Conservation (phyloP, 495 filamentous ascomycete genomes). For the Endocarpon pusillum region DNA sequence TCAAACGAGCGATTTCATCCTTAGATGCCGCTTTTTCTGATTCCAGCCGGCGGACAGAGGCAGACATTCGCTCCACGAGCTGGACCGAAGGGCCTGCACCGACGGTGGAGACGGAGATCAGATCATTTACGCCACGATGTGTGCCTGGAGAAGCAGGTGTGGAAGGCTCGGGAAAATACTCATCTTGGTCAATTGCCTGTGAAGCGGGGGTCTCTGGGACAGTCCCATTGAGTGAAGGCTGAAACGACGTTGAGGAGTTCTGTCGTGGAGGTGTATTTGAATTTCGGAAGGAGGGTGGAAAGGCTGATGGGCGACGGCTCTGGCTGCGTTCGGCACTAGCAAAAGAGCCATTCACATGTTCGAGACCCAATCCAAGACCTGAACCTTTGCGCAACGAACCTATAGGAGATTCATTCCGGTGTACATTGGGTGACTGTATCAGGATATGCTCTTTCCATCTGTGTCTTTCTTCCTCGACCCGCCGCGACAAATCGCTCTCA, state of each 20-base stretch:
- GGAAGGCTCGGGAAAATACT: constrained; percentile 41
- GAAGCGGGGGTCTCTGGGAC: constrained; percentile 39
- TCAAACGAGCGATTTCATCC: constrained; percentile 68
- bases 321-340: constrained; percentile 15
- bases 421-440: constrained; percentile 28
- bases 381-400: constrained; percentile 28
- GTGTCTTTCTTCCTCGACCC: constrained; percentile 52
- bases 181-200: constrained; percentile 42
- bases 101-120: constrained; percentile 74
- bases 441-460: constrained; percentile 53
- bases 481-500: constrained; percentile 42
- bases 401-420: constrained; percentile 31
- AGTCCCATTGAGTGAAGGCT: constrained; percentile 20
- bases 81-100: constrained; percentile 88
- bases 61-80: constrained; percentile 90
- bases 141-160: constrained; percentile 46
- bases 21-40: constrained; percentile 71
- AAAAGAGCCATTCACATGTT: constrained; percentile 6
- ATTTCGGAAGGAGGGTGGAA: constrained; percentile 23
- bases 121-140: constrained; percentile 50
- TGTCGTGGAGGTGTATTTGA: constrained; percentile 24
- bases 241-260: constrained; percentile 29
- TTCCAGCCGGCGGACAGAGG: constrained; percentile 77
- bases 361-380: constrained; percentile 22
- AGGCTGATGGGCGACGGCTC: constrained; percentile 31